phyloP scores from a whole-genome alignment of 148 eudicot species.

The Nepenthes mirabilis region DNA sequence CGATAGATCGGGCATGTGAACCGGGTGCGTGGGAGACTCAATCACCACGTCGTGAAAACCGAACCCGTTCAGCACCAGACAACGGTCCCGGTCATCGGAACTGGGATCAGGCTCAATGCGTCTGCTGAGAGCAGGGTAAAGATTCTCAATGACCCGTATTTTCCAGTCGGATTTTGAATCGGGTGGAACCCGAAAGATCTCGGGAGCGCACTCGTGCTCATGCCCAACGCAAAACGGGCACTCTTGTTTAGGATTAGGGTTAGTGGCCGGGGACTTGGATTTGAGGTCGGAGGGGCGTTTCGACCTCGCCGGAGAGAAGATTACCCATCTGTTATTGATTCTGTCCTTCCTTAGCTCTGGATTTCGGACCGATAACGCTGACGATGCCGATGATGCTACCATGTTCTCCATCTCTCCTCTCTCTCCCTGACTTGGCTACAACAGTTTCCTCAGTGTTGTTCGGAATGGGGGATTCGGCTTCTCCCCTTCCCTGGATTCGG shows the following conservation, averaged over 20 bases:
- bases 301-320: slow-evolving; percentile 81
- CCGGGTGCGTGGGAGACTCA: slow-evolving; percentile 63
- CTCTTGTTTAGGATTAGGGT: slow-evolving; percentile 15
- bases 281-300: slow-evolving; percentile 88
- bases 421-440: no score
- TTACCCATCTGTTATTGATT: slow-evolving; percentile 62
- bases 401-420: no score
- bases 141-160: slow-evolving; percentile 71
- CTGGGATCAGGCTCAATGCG: slow-evolving; percentile 19
- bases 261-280: slow-evolving; percentile 54
- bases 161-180: slow-evolving; percentile 40
- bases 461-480: no score
- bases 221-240: slow-evolving; percentile 89
- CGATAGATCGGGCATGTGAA: slow-evolving; percentile 54
- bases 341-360: slow-evolving; percentile 63
- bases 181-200: slow-evolving; percentile 64
- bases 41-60: slow-evolving; percentile 94
- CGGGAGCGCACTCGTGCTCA: slow-evolving; percentile 90
- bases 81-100: slow-evolving; percentile 2
- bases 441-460: no score
- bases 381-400: not conserved
- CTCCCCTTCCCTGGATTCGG: no score
- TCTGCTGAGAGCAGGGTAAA: slow-evolving; percentile 78
- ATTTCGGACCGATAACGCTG: slow-evolving; percentile 12
- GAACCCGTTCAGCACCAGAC: slow-evolving; percentile 38